phyloP scores from a whole-genome alignment of 108 stramenopile species.

The Stephanodiscus minutulus region DNA sequence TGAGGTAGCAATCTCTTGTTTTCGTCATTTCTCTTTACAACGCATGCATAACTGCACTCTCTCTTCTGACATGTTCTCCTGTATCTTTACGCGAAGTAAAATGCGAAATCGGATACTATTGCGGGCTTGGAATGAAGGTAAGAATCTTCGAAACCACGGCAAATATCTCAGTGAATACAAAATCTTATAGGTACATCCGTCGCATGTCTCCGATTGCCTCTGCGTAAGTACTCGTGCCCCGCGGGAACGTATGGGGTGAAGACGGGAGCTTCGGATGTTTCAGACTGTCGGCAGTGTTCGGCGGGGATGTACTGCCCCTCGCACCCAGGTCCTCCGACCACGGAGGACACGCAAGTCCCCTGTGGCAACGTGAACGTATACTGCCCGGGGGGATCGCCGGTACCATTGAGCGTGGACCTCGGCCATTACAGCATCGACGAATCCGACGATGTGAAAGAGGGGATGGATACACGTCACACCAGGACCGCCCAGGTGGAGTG shows the following conservation, averaged over 20 bases:
- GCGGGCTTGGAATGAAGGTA: constrained; percentile 28
- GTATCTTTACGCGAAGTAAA: background rate
- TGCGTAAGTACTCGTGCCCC: constrained; percentile 38
- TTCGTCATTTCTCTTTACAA: background rate
- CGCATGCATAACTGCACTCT: background rate
- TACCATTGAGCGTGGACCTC: constrained; percentile 28
- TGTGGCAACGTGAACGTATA: constrained; percentile 35
- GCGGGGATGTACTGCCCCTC: constrained; percentile 39
- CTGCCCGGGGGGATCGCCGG: constrained; percentile 35
- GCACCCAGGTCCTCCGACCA: constrained; percentile 39
- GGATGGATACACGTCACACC: background rate
- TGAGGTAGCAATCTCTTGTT: background rate
- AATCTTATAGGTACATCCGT: too few species aligned
- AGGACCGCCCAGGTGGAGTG: constrained; percentile 41
- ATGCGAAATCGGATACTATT: constrained; percentile 44
- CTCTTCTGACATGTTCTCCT: background rate
- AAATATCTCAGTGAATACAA: background rate
- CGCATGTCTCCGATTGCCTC: background rate
- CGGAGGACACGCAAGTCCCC: constrained; percentile 16
- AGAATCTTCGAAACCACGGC: background rate
- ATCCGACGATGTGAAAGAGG: constrained; percentile 11
- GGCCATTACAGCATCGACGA: constrained; percentile 43
- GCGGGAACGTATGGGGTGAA: constrained; percentile 38
- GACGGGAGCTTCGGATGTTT: constrained; percentile 19
- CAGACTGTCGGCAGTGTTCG: constrained; percentile 26